Base-by-base conservation (phyloP, 345 rosid species). In the Brassica nigra region DNA sequence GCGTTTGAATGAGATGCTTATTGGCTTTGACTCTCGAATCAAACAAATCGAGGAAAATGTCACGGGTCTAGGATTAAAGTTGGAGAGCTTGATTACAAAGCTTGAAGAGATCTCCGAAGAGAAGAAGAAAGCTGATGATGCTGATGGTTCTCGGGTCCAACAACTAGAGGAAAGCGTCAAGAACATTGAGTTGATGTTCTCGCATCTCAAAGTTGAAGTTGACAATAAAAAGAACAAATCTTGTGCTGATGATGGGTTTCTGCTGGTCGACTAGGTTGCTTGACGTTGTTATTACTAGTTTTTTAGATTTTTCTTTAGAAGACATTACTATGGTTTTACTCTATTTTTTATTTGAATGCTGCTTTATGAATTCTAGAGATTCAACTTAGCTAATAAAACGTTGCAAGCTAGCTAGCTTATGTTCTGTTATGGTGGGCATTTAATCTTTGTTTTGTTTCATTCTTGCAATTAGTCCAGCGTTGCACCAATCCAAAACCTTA, bases 201-300 rank as follows among this genome's bases (percentile, higher is more conserved):
- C 63, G 4, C 8, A 16, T 30, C 63, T 70, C 63, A 30, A 54
- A 70, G 9, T 3, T 16, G 74, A 70, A 70, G 9, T 54, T 28
- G 63, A 70, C 8, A 54, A 31, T 27, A 23, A 54, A 10, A 39
- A 39, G 74, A 30, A 58, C 61, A 58, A 39, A 58, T 76, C 68
- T 15, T 68, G 2, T 6, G 68, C 2, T 14, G 74, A 59, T 31
- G 34, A 31, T 76, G 79, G 30, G 2, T 76, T 68, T 68, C 8
- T 76, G 49, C 68, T 76, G 61, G 74, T 68, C 54, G 47, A 39
- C 47, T 39, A 39, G 47, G 11, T 39, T 39, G 6, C 3, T 39
- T 39, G 11, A 39, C 12, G 12, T 39, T n/a, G 11, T 39, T 39
- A 39, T 39, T 39, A 39, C 2, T 39, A 23, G 27, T 39, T 39